Conservation (phyloP, 192 early-diverging fungal species). For the Coemansia aciculifera region DNA sequence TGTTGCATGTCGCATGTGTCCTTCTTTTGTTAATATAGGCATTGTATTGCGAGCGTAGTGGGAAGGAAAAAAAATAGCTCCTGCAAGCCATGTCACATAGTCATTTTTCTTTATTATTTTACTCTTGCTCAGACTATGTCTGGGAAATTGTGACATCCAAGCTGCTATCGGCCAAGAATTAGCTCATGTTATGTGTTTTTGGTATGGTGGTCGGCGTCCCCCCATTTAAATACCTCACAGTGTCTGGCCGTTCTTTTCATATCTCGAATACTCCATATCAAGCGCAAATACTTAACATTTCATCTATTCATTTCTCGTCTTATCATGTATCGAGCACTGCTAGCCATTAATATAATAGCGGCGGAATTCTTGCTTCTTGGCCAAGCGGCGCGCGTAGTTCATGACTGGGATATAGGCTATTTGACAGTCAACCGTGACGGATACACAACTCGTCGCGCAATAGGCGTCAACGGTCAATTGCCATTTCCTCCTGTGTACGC, state of each 20-base stretch:
- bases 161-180: neutral
- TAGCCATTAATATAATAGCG: neutral
- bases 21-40: neutral
- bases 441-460: slow-evolving; percentile 55
- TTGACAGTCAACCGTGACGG: slow-evolving; percentile 61
- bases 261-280: neutral
- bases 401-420: slow-evolving; percentile 63
- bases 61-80: neutral
- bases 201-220: neutral
- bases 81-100: neutral
- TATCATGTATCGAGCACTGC: neutral
- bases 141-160: neutral
- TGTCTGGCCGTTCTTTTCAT: neutral
- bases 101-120: neutral
- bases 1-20: too few species aligned
- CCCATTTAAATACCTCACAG: neutral
- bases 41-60: neutral
- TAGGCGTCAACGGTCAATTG: slow-evolving; percentile 61
- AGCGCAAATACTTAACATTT: neutral
- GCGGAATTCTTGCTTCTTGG: neutral
- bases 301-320: neutral
- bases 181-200: neutral
- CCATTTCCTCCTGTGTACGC: slow-evolving; percentile 40
- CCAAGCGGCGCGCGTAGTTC: neutral
- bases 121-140: neutral